Conservation (phyloP, 345 rosid genomes). For the Hibiscus trionum region DNA sequence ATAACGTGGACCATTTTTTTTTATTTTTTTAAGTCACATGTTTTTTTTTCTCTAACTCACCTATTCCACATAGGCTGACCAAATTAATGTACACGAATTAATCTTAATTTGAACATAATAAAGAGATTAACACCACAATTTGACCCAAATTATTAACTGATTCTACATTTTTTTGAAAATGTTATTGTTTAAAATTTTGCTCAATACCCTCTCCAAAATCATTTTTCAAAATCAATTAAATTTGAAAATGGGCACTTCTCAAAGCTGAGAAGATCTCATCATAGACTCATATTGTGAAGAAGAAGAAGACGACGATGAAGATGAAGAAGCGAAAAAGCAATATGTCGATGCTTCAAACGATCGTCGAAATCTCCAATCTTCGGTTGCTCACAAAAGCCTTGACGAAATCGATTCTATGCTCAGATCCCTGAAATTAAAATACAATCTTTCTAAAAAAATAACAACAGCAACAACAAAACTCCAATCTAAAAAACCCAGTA, state of each 20-base stretch:
- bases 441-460: constrained; percentile 13
- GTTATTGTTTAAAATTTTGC: too few relatives aligned
- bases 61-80: too few relatives aligned
- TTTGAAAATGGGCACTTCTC: constrained; percentile 57
- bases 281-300: constrained; percentile 38
- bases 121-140: too few relatives aligned
- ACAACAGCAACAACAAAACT: background rate
- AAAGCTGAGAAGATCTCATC: constrained; percentile 56
- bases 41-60: too few relatives aligned
- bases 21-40: too few relatives aligned
- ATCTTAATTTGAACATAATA: too few relatives aligned
- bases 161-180: too few relatives aligned
- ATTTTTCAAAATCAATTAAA: background rate
- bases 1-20: too few relatives aligned
- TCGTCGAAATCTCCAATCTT: background rate
- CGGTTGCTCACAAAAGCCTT: constrained; percentile 19
- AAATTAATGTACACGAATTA: too few relatives aligned
- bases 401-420: constrained; percentile 57
- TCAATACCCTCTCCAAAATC: background rate
- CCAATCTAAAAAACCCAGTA: constrained; percentile 43
- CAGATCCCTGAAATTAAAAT: constrained; percentile 54
- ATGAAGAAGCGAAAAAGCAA: constrained; percentile 19
- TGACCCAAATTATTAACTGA: too few relatives aligned
- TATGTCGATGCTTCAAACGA: constrained; percentile 30
- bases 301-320: constrained; percentile 31